Percentiles rank a stretch among this genome's conserved stretches.
Evolutionary conservation across 163 green algal species (phyloP).

Genomic region (Prototheca wickerhamii): DNA sequence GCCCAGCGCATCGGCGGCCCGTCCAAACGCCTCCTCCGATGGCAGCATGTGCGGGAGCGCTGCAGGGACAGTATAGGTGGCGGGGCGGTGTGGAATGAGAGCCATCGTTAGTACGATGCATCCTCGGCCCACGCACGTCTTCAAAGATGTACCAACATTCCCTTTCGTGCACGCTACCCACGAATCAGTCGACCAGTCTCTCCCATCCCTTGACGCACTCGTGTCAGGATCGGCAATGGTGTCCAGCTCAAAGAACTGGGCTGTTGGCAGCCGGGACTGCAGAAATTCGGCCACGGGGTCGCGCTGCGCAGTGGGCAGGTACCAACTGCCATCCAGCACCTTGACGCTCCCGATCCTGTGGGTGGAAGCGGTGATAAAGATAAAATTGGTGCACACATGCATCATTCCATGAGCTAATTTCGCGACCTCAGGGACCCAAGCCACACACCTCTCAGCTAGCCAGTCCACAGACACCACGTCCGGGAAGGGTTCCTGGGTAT

Average conservation of each 20-base stretch:
- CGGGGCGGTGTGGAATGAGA: neutral
- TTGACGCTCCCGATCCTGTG: constrained; percentile 21
- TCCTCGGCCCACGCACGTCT: neutral
- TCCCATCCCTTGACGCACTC: neutral
- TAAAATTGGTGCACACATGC: neutral
- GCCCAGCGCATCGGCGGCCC: constrained; percentile 70
- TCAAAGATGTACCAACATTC: no score
- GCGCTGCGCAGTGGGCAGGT: constrained; percentile 60
- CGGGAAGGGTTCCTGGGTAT: no score
- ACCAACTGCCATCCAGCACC: constrained; percentile 82
- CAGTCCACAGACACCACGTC: no score
- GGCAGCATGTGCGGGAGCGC: constrained; percentile 93
- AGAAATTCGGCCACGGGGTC: constrained; percentile 57
- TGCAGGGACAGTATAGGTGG: neutral
- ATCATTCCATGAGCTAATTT: constrained; percentile 22
- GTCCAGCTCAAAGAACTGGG: constrained; percentile 85
- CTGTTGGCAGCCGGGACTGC: constrained; percentile 53
- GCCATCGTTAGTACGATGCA: neutral
- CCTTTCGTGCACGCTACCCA: neutral
- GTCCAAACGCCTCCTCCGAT: constrained; percentile 58
- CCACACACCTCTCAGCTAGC: no score
- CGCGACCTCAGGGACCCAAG: constrained; percentile 4
- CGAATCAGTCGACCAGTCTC: neutral
- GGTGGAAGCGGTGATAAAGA: neutral
- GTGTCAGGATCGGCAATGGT: constrained; percentile 41